Evolutionary conservation across 257 asterid genomes (phyloP).

Genomic region (Solanum chiquidenum): DNA sequence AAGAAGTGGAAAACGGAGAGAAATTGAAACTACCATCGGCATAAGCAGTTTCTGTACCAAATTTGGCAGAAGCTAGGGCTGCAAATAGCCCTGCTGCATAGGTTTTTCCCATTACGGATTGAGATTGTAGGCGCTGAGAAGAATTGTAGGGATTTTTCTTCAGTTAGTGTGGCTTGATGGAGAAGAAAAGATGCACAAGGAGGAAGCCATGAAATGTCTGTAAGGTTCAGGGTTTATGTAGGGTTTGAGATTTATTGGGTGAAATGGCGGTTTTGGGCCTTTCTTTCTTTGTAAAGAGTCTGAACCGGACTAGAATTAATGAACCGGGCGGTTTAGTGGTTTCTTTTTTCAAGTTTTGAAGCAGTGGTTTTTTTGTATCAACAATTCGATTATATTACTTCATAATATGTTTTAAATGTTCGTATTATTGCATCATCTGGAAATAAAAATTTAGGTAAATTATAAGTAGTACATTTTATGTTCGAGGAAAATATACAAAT

Average conservation of each 20-base stretch:
- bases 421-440: not conserved
- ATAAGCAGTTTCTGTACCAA: conserved; percentile 34
- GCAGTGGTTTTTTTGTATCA: not conserved
- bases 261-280: not conserved
- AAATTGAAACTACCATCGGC: conserved; percentile 58
- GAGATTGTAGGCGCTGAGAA: not conserved
- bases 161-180: not conserved
- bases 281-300: not conserved
- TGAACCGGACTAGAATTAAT: not conserved
- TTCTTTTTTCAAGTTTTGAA: not conserved
- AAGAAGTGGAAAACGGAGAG: conserved; percentile 34
- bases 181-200: not conserved
- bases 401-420: not conserved
- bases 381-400: too few relatives aligned
- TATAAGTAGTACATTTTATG: not conserved
- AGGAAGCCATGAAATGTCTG: not conserved
- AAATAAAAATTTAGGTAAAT: not conserved
- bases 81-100: conserved; percentile 56
- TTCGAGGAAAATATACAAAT: too few relatives aligned
- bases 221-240: conserved; percentile 26
- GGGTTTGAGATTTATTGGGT: conserved; percentile 17
- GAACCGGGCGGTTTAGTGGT: not conserved
- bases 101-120: conserved; percentile 32
- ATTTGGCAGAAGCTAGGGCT: conserved; percentile 45
- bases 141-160: not conserved